phyloP scores from a whole-genome alignment of 768 basidiomycete species.

The Russula vinacea region DNA sequence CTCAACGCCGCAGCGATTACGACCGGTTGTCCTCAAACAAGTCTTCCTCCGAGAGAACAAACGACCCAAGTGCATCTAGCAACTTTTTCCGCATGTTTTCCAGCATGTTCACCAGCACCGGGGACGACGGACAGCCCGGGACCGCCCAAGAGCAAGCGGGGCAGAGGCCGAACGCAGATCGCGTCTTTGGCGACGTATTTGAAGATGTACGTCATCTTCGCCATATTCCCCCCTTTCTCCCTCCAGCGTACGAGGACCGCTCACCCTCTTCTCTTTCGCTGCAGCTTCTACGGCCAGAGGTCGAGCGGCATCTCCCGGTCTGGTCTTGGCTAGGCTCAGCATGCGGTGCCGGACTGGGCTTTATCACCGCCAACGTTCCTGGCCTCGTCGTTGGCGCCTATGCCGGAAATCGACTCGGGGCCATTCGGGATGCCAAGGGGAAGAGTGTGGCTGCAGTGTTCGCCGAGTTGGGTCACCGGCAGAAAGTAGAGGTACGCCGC shows the following conservation, averaged over 20 bases:
- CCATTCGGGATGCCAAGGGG: constrained; percentile 90
- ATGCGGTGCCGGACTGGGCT: constrained; percentile 58
- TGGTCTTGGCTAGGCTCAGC: constrained; percentile 73
- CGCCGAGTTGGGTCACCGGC: constrained; percentile 61
- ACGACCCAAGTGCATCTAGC: constrained; percentile 63
- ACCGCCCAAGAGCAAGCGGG: constrained; percentile 36
- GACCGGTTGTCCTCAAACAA: constrained; percentile 62
- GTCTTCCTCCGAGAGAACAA: constrained; percentile 48
- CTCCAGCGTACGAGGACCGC: neutral
- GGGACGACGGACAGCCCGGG: constrained; percentile 33
- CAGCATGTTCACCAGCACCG: constrained; percentile 53
- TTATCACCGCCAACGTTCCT: constrained; percentile 70
- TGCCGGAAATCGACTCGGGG: constrained; percentile 88
- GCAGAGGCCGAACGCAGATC: constrained; percentile 67
- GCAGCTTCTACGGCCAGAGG: constrained; percentile 80
- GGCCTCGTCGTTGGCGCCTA: constrained; percentile 82
- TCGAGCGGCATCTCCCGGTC: constrained; percentile 64
- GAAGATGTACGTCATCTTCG: constrained; percentile 62
- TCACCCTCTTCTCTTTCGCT: neutral
- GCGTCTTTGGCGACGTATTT: constrained; percentile 85
- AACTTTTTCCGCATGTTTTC: constrained; percentile 78
- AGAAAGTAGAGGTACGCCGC: constrained; percentile 79
- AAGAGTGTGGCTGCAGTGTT: constrained; percentile 92
- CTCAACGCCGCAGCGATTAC: constrained; percentile 67
- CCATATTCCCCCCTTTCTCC: constrained; percentile 2